Conservation (phyloP, 768 basidiomycete genomes). For the Nidula microcarpa region DNA sequence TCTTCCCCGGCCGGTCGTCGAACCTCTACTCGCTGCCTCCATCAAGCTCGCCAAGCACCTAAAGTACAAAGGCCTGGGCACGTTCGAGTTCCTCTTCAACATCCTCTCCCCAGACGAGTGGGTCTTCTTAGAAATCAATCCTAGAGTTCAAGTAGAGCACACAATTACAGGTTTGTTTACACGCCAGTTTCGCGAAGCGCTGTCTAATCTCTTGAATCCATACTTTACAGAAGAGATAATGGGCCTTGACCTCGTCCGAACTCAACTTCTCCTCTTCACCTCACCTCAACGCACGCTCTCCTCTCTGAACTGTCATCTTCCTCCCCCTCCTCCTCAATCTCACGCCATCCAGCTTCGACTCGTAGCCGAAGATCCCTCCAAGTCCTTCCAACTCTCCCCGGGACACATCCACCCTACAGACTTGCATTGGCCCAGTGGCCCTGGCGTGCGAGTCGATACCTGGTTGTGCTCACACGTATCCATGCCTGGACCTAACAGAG, state of each 20-base stretch:
- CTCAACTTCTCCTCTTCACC: conserved; percentile 80
- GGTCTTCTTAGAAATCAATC: conserved; percentile 91
- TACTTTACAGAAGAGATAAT: conserved; percentile 67
- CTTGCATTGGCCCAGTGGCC: conserved; percentile 68
- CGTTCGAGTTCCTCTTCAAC: conserved; percentile 87
- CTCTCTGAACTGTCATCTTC: conserved; percentile 66
- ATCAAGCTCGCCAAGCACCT: conserved; percentile 75
- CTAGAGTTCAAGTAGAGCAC: conserved; percentile 92
- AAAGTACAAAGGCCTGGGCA: conserved; percentile 82
- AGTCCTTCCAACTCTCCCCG: conserved; percentile 78
- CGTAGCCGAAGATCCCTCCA: conserved; percentile 82
- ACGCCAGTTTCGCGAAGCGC: conserved; percentile 15
- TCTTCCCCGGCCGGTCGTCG: conserved; percentile 63
- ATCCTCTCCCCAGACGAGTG: conserved; percentile 56
- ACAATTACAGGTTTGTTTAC: conserved; percentile 70
- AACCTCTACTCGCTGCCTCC: conserved; percentile 69
- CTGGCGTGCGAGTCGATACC: conserved; percentile 85
- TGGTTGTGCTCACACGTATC: conserved; percentile 70
- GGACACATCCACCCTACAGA: conserved; percentile 53
- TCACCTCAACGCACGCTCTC: conserved; percentile 63
- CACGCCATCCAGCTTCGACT: conserved; percentile 86
- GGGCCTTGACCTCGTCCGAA: conserved; percentile 84
- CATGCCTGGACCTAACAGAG: conserved; percentile 30
- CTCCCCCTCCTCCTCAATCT: conserved; percentile 65
- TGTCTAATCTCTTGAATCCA: no score